Base-by-base conservation (phyloP, 2,329 filamentous ascomycete species). In the Fusarium denticulatum region DNA sequence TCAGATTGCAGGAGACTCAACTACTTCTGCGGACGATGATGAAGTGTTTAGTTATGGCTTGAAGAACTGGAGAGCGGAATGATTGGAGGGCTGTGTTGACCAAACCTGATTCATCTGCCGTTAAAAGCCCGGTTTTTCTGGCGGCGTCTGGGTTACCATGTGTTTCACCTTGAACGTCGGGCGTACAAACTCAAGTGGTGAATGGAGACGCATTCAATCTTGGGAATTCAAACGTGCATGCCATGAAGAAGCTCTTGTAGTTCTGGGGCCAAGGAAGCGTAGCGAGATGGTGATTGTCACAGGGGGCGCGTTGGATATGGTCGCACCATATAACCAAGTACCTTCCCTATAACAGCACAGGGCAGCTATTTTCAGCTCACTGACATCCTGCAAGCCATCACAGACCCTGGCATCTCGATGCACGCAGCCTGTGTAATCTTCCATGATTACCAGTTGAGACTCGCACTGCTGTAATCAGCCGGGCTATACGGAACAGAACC, bases 311-410 rank as follows among this genome's bases (percentile, higher is more conserved):
- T 34, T 50, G 16, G 22, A 18, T 34, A 18, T 32, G 16, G 47
- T 50, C 22, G 47, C 22, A 24, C 47, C 30, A 20, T 32, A 34
- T 18, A 24, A 24, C 47, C 20, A 49, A n/a, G 7, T 50, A 50
- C 47, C 47, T 24, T 34, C 6, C 47, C 47, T 24, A 52, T 52
- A 34, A n/a, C 47, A 52, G 30, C n/a, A 67, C 39, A 53, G 22
- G 24, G 43, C 46, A 57, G 66, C 50, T 57, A 69, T 69, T 69
- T 69, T 69, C 67, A 69, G 66, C 59, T 64, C 58, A 59, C 30
- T 69, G 45, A 39, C 50, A 69, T 47, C 45, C 65, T 73, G 70
- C 70, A 71, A 73, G 70, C 66, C 71, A 67, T 73, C 43, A 37
- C 40, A 50, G 67, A 70, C 49, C 65, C 55, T 59, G 57, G 65